Percentiles rank a stretch among this genome's conserved stretches.
phyloP scores from a whole-genome alignment of 495 filamentous ascomycete genomes.

The Tuber borchii region DNA sequence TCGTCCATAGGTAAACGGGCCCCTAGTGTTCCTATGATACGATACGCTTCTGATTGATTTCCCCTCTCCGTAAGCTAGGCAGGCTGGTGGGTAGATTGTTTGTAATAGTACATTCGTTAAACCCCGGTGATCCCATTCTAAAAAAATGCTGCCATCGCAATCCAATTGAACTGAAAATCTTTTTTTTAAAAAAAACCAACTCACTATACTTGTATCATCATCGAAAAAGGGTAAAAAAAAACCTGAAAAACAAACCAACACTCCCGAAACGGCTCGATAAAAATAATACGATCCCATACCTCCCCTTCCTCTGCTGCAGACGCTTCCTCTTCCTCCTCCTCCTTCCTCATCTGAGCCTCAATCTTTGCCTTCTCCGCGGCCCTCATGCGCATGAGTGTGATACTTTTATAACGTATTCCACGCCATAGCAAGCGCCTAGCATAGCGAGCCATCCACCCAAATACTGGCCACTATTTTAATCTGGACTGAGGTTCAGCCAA shows the following conservation, averaged over 20 bases:
- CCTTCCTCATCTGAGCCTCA: conserved; percentile 29
- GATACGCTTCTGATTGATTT: neutral
- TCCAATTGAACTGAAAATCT: neutral
- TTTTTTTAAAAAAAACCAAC: neutral
- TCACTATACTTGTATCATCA: neutral
- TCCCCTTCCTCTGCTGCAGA: neutral
- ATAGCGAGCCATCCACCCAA: too few relatives aligned
- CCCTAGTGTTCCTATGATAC: neutral
- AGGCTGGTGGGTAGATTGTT: neutral
- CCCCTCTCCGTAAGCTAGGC: neutral
- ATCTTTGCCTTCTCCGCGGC: conserved; percentile 37
- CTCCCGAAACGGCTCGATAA: neutral
- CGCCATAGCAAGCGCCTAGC: too few relatives aligned
- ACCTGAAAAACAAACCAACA: neutral
- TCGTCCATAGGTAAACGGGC: too few relatives aligned
- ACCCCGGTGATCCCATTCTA: neutral
- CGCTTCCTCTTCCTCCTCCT: conserved; percentile 21
- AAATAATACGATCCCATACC: neutral
- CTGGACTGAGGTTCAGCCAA: too few relatives aligned
- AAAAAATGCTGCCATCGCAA: neutral
- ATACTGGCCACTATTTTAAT: too few relatives aligned
- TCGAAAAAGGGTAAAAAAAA: neutral
- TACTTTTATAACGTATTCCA: conserved; percentile 16
- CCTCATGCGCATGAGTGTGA: conserved; percentile 40
- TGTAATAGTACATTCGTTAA: neutral